Evolutionary conservation across 306 rosid genomes (phyloP), one percentile per base, ranked within the genome.

Genomic region (Lathyrus sativus): DNA sequence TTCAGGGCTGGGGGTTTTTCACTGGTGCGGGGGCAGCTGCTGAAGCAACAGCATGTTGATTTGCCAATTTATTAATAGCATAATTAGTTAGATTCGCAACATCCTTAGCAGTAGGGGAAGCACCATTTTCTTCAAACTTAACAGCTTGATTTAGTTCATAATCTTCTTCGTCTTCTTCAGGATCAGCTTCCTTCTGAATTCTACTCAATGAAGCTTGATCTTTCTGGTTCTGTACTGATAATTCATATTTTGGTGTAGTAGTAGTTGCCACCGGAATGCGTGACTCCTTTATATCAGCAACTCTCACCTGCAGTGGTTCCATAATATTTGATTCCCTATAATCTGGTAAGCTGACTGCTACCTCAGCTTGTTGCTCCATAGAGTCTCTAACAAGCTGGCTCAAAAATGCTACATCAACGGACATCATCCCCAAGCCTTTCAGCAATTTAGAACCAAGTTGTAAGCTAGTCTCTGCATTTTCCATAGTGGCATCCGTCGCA

Each of bases 361-460:
- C 98, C 78, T 95, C 87, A 68, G 96, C 99, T 87, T 88, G 96
- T 44, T 72, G 71, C 76, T 88, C 99, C 96, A 95, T 90, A 57
- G 97, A 88, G 81, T 90, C 89, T 41, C 96, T 90, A 66, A 88
- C 75, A 62, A 90, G 82, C 78, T 81, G 96, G 62, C 97, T 85
- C 73, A 95, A 85, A 80, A 88, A 95, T 78, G 76, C 74, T 70
- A 95, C 99, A 76, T 95, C 97, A 56, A 90, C 99, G 4, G 99
- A 95, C 99, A 88, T 95, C 75, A 88, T 85, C 24, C 99, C 99
- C 7, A 95, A 85, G 80, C 99, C 97, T 83, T 78, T 87, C 82
- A 95, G 79, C 84, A 95, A 90, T 86, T 85, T 95, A 57, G 99
- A 95, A 68, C 99, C 99, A 72, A 95, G 84, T 77, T 90, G 96